Evolutionary conservation across 2,329 filamentous ascomycete species (phyloP).

Genomic region (Amylocarpus encephaloides): DNA sequence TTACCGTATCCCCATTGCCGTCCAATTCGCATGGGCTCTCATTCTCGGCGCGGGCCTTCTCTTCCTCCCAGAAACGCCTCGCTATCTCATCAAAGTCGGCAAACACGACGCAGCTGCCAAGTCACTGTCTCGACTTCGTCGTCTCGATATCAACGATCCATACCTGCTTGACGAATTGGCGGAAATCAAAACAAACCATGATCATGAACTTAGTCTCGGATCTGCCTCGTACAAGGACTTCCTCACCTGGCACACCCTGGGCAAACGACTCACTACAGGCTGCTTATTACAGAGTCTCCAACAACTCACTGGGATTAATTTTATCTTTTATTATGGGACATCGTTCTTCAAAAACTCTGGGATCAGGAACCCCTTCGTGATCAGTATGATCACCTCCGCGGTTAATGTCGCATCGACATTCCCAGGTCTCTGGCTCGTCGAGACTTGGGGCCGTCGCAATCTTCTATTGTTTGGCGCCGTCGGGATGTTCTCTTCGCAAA

Average conservation of each 20-base stretch:
- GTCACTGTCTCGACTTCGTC: constrained; percentile 53
- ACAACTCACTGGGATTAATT: constrained; percentile 54
- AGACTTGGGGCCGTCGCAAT: constrained; percentile 58
- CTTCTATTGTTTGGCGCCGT: constrained; percentile 59
- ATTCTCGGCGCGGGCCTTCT: constrained; percentile 60
- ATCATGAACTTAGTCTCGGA: constrained; percentile 53
- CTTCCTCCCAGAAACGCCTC: constrained; percentile 66
- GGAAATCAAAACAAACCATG: constrained; percentile 58
- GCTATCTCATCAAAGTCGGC: constrained; percentile 60
- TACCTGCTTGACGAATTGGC: constrained; percentile 54
- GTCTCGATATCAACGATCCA: constrained; percentile 50
- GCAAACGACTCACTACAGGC: constrained; percentile 59
- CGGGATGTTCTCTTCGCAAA: constrained; percentile 57
- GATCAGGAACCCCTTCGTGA: constrained; percentile 48
- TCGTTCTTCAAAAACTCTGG: constrained; percentile 53
- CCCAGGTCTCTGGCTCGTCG: constrained; percentile 56
- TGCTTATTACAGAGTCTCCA: constrained; percentile 60
- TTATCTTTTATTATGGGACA: constrained; percentile 57
- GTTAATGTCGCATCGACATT: constrained; percentile 61
- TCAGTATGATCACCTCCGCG: constrained; percentile 56
- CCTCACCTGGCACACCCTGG: constrained; percentile 33
- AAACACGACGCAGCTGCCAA: constrained; percentile 47
- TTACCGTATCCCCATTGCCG: constrained; percentile 56
- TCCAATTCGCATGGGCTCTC: constrained; percentile 64
- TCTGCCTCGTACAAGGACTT: constrained; percentile 45